Percentiles rank a stretch among this genome's conserved stretches.
phyloP scores from a whole-genome alignment of 2,329 filamentous ascomycete species.

The Hypomyces perniciosus region DNA sequence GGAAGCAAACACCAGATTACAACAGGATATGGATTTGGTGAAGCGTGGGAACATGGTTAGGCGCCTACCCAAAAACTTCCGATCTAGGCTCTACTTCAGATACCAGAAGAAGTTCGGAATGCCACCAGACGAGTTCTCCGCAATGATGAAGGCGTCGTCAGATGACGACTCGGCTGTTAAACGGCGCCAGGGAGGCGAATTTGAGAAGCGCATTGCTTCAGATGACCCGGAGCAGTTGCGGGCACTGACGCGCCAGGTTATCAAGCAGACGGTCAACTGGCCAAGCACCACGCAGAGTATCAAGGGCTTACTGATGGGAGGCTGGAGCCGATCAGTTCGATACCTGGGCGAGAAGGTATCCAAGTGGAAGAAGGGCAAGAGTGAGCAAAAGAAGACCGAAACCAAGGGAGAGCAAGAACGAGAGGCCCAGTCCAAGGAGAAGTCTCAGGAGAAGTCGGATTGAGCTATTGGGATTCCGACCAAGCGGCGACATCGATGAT shows the following conservation, averaged over 20 bases:
- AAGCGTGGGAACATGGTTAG: conserved; percentile 95
- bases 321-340: conserved; percentile 59
- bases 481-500: background rate
- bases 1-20: conserved; percentile 59
- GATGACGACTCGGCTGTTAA: conserved; percentile 66
- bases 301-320: conserved; percentile 78
- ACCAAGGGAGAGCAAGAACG: conserved; percentile 19
- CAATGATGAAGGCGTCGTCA: conserved; percentile 71
- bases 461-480: background rate
- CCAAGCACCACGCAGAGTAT: conserved; percentile 82
- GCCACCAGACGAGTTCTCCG: conserved; percentile 73
- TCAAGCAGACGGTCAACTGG: conserved; percentile 87
- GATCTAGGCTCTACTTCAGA: conserved; percentile 85
- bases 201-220: conserved; percentile 76
- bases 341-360: conserved; percentile 78
- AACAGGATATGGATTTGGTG: conserved; percentile 87
- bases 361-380: conserved; percentile 51
- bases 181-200: conserved; percentile 70
- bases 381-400: conserved; percentile 19
- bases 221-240: conserved; percentile 62
- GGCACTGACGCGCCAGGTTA: conserved; percentile 65
- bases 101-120: conserved; percentile 90
- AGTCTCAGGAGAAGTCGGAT: conserved; percentile 1
- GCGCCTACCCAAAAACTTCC: conserved; percentile 78
- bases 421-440: conserved; percentile 8